Evolutionary conservation across 345 rosid genomes (phyloP).

Genomic region (Eucalyptus regnans): DNA sequence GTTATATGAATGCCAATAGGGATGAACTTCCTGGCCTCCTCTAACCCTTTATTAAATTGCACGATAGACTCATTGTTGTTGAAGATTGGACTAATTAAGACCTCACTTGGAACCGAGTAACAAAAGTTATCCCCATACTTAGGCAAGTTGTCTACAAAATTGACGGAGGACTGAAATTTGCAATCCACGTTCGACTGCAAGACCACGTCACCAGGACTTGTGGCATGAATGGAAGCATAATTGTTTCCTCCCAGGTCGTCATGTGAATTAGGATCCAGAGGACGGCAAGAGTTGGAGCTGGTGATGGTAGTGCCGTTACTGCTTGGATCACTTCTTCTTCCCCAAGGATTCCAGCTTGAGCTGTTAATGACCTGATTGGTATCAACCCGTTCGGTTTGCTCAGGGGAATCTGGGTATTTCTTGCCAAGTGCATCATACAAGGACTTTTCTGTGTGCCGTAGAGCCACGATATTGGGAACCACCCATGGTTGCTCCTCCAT

Average conservation of each 20-base stretch:
- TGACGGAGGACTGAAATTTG: neutral
- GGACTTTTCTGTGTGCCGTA: slow-evolving; percentile 53
- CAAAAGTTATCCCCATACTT: neutral
- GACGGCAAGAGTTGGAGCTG: neutral
- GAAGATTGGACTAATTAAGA: slow-evolving; percentile 14
- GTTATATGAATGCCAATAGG: slow-evolving; percentile 3
- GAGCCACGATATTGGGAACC: slow-evolving; percentile 37
- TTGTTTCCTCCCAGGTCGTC: neutral
- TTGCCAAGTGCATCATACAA: slow-evolving; percentile 45
- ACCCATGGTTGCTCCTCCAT: slow-evolving; percentile 38
- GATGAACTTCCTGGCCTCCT: slow-evolving; percentile 34
- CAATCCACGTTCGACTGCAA: neutral
- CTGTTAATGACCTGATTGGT: slow-evolving; percentile 2
- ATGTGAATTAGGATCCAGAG: slow-evolving; percentile 8
- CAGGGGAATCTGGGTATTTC: slow-evolving; percentile 10
- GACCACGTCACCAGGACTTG: neutral
- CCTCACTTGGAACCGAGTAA: neutral
- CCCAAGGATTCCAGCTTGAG: neutral
- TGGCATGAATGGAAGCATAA: neutral
- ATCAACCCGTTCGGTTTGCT: neutral
- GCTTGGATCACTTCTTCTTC: slow-evolving; percentile 10
- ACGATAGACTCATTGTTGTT: slow-evolving; percentile 16
- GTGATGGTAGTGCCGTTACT: neutral
- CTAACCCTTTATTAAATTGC: slow-evolving; percentile 19
- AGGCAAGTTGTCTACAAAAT: neutral